Conservation (phyloP, 169 alveolate genomes). For the Cryptosporidium ubiquitum region DNA sequence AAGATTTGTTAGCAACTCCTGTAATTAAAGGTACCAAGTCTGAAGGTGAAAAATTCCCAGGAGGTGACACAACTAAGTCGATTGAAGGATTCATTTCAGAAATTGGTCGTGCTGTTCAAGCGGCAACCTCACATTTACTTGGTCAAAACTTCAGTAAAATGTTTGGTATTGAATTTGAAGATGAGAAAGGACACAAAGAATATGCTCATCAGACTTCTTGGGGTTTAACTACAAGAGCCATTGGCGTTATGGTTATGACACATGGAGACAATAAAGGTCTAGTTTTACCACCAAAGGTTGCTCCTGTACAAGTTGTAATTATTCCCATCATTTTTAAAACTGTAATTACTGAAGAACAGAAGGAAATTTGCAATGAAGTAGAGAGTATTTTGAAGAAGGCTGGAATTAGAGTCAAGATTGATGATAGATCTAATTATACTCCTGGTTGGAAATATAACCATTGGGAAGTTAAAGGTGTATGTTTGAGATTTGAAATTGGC, state of each 20-base stretch:
- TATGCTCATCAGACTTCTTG: constrained; percentile 97
- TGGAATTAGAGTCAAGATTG: constrained; percentile 78
- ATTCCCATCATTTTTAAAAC: constrained; percentile 93
- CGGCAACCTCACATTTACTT: constrained; percentile 97
- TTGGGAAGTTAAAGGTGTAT: constrained; percentile 99
- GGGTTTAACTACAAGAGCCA: constrained; percentile 98
- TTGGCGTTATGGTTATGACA: constrained; percentile 93
- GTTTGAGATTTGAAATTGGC: constrained; percentile 98
- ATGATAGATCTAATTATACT: constrained; percentile 93
- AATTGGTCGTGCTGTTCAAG: constrained; percentile 98
- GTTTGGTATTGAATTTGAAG: constrained; percentile 96
- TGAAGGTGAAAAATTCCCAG: constrained; percentile 99
- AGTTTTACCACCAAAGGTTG: constrained; percentile 97
- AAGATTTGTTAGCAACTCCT: constrained; percentile 98
- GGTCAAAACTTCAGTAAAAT: constrained; percentile 99
- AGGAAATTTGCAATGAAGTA: constrained; percentile 75
- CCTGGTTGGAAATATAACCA: constrained; percentile 99
- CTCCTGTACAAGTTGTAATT: constrained; percentile 94
- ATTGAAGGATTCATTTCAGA: constrained; percentile 97
- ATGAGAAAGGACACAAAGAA: constrained; percentile 90
- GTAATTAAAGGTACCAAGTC: constrained; percentile 97
- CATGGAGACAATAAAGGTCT: constrained; percentile 99
- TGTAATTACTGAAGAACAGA: constrained; percentile 73
- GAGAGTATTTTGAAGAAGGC: constrained; percentile 46
- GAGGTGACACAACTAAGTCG: constrained; percentile 97